These are phyloP conservation scores for Epichloe uncinata DNA, from an alignment of 2,329 filamentous ascomycete species.

Conservation along the genomic window DNA sequence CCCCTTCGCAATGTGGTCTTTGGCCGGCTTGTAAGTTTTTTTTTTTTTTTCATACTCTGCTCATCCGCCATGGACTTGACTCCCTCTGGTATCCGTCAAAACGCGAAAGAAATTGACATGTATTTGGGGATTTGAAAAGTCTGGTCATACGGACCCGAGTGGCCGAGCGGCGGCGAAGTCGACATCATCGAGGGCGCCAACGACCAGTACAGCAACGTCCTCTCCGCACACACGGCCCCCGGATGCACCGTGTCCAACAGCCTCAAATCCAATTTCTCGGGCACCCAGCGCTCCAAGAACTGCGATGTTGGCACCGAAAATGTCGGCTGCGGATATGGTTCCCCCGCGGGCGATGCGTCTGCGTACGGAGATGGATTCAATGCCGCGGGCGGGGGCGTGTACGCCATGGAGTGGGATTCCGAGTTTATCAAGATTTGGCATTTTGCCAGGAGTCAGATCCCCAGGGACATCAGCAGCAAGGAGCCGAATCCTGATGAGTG, in stretches of 20 bases:
- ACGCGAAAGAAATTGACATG: not conserved
- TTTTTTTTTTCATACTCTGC: slow-evolving; percentile 7
- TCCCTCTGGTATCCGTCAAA: not conserved
- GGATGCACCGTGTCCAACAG: slow-evolving; percentile 18
- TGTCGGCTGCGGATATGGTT: slow-evolving; percentile 31
- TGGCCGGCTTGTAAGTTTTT: slow-evolving; percentile 51
- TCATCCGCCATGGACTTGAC: not conserved
- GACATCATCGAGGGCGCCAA: slow-evolving; percentile 63
- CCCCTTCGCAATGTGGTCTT: slow-evolving; percentile 52
- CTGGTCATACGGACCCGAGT: slow-evolving; percentile 41
- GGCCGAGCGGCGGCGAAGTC: slow-evolving; percentile 52
- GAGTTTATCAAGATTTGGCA: slow-evolving; percentile 62
- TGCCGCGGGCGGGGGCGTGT: slow-evolving; percentile 50
- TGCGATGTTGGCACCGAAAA: slow-evolving; percentile 25
- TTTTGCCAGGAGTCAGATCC: slow-evolving; percentile 54
- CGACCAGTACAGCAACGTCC: slow-evolving; percentile 40
- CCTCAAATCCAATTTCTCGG: slow-evolving; percentile 12
- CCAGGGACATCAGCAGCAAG: slow-evolving; percentile 46
- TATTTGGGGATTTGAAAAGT: slow-evolving; percentile 17
- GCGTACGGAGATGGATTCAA: slow-evolving; percentile 56
- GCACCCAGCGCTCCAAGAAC: slow-evolving; percentile 18
- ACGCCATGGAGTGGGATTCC: slow-evolving; percentile 57
- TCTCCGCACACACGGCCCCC: slow-evolving; percentile 46
- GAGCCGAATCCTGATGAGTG: slow-evolving; percentile 51
- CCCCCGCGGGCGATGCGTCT: slow-evolving; percentile 27